Evolutionary conservation across 768 basidiomycete genomes (phyloP), one percentile per base, ranked within the genome.

Genomic region (Leccinum boreale): DNA sequence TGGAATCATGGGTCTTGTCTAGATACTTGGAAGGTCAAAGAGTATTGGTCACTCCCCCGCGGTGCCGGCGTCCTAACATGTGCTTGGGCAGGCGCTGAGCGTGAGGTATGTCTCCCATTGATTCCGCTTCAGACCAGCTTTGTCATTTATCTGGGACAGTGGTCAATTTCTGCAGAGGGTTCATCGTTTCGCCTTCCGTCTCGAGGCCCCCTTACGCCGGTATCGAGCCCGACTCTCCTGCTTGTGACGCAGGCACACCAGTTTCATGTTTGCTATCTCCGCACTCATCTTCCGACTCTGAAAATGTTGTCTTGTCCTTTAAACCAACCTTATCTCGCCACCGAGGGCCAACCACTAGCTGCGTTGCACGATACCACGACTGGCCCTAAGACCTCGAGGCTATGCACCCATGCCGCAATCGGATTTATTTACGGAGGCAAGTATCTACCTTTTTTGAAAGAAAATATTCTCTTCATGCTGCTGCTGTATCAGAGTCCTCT

Each of bases 191-290:
- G 88, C 53, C 75, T 87, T 21, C 85, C 87, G 48, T 73, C 75
- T 4, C 77, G 79, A 31, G 89, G 89, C 2, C 87, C 88, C 17
- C 62, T 62, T 10, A 78, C 80, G 17, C 82, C 82, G 4, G 68
- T 83, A 2, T 78, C 81, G 17, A 76, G 75, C 49, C 79, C 82
- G n/a, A 80, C 81, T 8, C 74, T 90, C 45, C 60, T 88, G 11
- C 74, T 89, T 12, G 82, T 90, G 15, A 88, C 87, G 0, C 82
- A 89, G 70, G 78, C 83, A 55, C 82, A 85, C 51, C 78, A 77
- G 33, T 71, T 85, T 19, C 77, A 81, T 51, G 66, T 86, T 48
- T 83, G 78, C 67, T 85, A 81, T 63, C 67, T 84, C 46, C 81
- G 81, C 15, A 74, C 80, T 48, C 79, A 79, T 61, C 48, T 65